phyloP scores from a whole-genome alignment of 768 basidiomycete species.

The Boletus subparvulus region DNA sequence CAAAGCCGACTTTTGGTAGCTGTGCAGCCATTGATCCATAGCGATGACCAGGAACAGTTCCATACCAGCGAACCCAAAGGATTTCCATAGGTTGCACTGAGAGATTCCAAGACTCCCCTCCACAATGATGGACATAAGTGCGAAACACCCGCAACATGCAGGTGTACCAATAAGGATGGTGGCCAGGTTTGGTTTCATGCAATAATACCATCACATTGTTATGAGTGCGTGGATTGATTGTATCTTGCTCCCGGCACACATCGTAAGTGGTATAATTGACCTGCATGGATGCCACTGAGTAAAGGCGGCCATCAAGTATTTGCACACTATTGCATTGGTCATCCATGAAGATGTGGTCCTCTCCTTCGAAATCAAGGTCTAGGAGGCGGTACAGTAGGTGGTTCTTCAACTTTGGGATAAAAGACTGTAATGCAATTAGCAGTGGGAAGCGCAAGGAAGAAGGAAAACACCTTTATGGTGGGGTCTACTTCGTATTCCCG shows the following conservation, averaged over 20 bases:
- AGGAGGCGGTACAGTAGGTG: conserved; percentile 13
- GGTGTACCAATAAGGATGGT: conserved; percentile 15
- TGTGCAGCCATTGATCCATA: conserved; percentile 5
- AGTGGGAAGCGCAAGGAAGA: background rate
- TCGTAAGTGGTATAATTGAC: conserved; percentile 37
- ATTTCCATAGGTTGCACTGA: conserved; percentile 24
- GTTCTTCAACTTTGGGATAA: conserved; percentile 10
- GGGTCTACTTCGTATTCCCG: background rate
- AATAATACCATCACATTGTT: conserved; percentile 26
- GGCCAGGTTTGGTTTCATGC: background rate
- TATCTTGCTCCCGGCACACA: conserved; percentile 23
- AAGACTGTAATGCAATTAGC: background rate
- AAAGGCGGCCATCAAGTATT: conserved; percentile 18
- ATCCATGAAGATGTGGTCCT: conserved; percentile 7
- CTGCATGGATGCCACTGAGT: conserved; percentile 18
- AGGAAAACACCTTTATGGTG: conserved; percentile 4
- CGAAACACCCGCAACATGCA: conserved; percentile 31
- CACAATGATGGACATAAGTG: conserved; percentile 20
- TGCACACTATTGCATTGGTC: conserved; percentile 8
- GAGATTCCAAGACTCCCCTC: background rate
- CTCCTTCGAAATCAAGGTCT: background rate
- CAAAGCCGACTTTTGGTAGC: conserved; percentile 23
- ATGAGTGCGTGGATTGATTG: conserved; percentile 13
- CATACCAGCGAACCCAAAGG: conserved; percentile 38
- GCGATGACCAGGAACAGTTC: conserved; percentile 7